phyloP scores from a whole-genome alignment of 805 yeast species.

The Ogataea sp. region DNA sequence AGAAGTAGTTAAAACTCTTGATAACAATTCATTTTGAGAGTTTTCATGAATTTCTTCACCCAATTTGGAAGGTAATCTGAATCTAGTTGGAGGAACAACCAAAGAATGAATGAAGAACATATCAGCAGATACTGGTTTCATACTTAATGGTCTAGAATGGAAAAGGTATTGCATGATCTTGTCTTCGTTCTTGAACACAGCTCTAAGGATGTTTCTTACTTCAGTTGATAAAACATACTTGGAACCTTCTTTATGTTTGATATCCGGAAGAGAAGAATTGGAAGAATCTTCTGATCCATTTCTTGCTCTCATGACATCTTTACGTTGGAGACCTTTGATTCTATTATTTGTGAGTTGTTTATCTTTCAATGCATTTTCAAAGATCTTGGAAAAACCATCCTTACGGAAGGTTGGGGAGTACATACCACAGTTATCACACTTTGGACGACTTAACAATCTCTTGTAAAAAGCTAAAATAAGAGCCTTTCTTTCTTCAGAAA shows the following conservation, averaged over 20 bases:
- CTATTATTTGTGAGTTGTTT: conserved; percentile 77
- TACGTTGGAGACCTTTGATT: conserved; percentile 70
- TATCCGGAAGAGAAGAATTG: conserved; percentile 33
- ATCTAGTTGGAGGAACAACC: conserved; percentile 94
- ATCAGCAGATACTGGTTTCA: conserved; percentile 52
- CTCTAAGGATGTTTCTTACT: conserved; percentile 67
- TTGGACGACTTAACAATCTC: conserved; percentile 64
- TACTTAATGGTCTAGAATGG: conserved; percentile 64
- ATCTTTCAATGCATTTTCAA: conserved; percentile 78
- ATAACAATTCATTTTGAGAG: conserved; percentile 80
- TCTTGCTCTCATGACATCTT: conserved; percentile 51
- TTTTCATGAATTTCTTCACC: conserved; percentile 97
- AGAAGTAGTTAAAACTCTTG: conserved; percentile 73
- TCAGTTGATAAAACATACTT: conserved; percentile 86
- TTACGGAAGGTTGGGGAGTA: conserved; percentile 89
- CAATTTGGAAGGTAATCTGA: conserved; percentile 91
- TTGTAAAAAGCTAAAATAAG: conserved; percentile 67
- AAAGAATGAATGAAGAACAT: conserved; percentile 84
- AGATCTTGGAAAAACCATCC: conserved; percentile 89
- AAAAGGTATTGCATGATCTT: conserved; percentile 61
- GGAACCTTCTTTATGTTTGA: conserved; percentile 62
- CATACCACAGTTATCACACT: conserved; percentile 96
- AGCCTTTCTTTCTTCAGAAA: conserved; percentile 77
- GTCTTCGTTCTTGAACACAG: conserved; percentile 71
- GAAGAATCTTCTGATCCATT: conserved; percentile 12